Evolutionary conservation across 306 rosid genomes (phyloP).

Genomic region (Cicer chorassanicum): DNA sequence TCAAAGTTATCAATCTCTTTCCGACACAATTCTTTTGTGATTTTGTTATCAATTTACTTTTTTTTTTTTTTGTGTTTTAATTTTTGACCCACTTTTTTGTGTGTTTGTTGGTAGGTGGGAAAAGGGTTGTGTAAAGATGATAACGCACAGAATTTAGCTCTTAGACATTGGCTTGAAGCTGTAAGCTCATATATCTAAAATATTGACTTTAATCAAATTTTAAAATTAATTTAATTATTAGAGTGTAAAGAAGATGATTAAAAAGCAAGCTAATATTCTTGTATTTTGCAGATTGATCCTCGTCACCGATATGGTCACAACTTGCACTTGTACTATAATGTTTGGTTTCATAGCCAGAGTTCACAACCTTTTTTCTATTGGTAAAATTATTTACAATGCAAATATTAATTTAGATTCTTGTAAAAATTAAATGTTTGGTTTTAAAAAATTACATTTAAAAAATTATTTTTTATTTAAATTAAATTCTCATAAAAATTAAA

Average conservation of each 20-base stretch:
- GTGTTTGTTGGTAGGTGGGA: conserved; percentile 67
- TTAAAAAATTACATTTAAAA: not conserved
- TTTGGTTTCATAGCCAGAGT: conserved; percentile 73
- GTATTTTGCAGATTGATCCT: conserved; percentile 69
- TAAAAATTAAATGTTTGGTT: not conserved
- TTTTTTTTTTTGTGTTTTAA: not conserved
- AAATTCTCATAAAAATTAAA: too few species aligned
- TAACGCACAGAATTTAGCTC: conserved; percentile 77
- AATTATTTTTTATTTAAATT: not conserved
- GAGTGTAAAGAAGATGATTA: not conserved
- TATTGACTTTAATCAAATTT: not conserved
- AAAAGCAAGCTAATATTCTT: not conserved
- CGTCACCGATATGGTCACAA: conserved; percentile 94
- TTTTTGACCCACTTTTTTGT: too few species aligned
- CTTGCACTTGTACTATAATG: conserved; percentile 66
- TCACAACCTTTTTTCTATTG: conserved; percentile 85
- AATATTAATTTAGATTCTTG: not conserved
- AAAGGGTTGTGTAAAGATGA: conserved; percentile 86
- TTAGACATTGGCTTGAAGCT: conserved; percentile 93
- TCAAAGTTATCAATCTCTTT: conserved; percentile 43
- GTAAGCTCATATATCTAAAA: conserved; percentile 58
- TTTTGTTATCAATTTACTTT: conserved; percentile 10
- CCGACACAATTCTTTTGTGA: conserved; percentile 27
- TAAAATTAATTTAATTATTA: not conserved
- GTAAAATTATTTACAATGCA: conserved; percentile 47